These are phyloP conservation scores for Pelagophyceae sp. DNA, from an alignment of 352 stramenopile genomes.

Conservation along the genomic window DNA sequence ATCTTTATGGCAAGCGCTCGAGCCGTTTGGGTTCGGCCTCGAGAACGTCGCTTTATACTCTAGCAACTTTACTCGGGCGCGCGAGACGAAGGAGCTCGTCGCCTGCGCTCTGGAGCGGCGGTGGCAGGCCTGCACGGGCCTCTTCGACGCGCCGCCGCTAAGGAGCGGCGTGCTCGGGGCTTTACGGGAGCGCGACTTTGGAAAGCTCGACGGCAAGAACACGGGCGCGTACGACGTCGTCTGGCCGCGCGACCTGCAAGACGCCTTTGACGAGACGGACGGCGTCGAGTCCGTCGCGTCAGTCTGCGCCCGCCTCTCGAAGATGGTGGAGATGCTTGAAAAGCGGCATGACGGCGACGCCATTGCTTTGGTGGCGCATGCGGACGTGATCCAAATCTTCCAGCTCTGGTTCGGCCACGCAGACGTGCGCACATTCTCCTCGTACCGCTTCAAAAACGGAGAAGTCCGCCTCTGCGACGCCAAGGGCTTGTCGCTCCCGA, in stretches of 20 bases:
- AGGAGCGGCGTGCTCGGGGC: not conserved
- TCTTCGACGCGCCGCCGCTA: not conserved
- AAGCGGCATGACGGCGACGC: not conserved
- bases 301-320: not conserved
- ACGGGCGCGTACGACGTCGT: slow-evolving; percentile 16
- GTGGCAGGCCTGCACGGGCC: not conserved
- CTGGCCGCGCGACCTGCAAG: not conserved
- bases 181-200: slow-evolving; percentile 12
- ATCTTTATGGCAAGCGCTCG: not conserved
- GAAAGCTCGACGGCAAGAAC: not conserved
- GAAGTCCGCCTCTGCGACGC: slow-evolving; percentile 1
- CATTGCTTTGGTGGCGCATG: not conserved
- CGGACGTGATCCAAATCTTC: slow-evolving; percentile 18
- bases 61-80: slow-evolving; percentile 13
- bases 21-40: not conserved
- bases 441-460: slow-evolving; percentile 15
- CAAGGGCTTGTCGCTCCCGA: not conserved
- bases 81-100: slow-evolving; percentile 9
- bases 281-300: slow-evolving; percentile 8
- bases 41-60: not conserved
- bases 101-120: slow-evolving; percentile 3
- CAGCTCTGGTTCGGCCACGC: not conserved
- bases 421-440: slow-evolving; percentile 3
- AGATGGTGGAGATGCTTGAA: slow-evolving; percentile 8
- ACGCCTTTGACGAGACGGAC: not conserved